A percentile compares a stretch with the other conserved stretches of the same genome.
These are phyloP conservation scores for Pouteria glomerata DNA, from an alignment of 148 eudicot species.

Conservation along the genomic window DNA sequence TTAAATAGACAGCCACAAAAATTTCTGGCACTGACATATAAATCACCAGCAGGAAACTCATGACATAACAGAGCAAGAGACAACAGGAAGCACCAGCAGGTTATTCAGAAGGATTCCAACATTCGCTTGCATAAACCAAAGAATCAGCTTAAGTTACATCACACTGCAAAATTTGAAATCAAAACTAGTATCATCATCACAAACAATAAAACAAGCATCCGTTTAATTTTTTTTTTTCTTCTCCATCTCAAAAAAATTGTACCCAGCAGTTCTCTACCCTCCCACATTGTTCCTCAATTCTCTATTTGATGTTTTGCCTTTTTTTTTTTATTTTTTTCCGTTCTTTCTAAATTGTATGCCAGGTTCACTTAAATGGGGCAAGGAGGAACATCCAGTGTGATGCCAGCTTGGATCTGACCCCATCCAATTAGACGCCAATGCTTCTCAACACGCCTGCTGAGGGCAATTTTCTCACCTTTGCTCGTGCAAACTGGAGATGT, in stretches of 20 bases:
- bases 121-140: too few relatives aligned
- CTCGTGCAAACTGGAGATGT: slow-evolving; percentile 96
- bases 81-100: too few relatives aligned
- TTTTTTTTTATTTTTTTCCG: not conserved
- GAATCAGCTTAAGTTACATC: too few relatives aligned
- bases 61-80: too few relatives aligned
- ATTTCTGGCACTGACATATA: too few relatives aligned
- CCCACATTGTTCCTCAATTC: slow-evolving; percentile 34
- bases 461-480: slow-evolving; percentile 88
- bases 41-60: too few relatives aligned
- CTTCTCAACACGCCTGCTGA: slow-evolving; percentile 89
- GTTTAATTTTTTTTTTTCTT: slow-evolving; percentile 49
- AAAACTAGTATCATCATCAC: too few relatives aligned
- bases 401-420: slow-evolving; percentile 96
- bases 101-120: too few relatives aligned
- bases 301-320: not conserved
- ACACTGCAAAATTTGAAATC: too few relatives aligned
- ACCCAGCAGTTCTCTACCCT: slow-evolving; percentile 35
- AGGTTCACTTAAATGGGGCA: slow-evolving; percentile 57
- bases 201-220: too few relatives aligned
- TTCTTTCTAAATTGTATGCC: not conserved
- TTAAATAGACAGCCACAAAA: too few relatives aligned
- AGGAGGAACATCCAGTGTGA: slow-evolving; percentile 78
- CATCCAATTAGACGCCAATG: slow-evolving; percentile 99
- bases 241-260: slow-evolving; percentile 62